Evolutionary conservation across 208 protist species (phyloP).

Genomic region (Porcisia hertigi): DNA sequence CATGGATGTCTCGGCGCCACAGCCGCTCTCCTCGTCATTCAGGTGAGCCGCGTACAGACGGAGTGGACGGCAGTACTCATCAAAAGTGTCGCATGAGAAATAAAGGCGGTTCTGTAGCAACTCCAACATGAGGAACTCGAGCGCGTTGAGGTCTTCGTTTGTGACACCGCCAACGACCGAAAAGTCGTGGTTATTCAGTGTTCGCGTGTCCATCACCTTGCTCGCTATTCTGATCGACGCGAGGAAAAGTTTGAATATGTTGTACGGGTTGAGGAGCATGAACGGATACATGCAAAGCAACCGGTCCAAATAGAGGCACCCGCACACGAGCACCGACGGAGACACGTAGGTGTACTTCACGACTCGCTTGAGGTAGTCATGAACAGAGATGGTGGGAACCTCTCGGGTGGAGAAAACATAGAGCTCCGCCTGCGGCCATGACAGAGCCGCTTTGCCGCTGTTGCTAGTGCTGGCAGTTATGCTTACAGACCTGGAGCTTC

Average conservation of each 20-base stretch:
- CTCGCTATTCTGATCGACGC: conserved; percentile 53
- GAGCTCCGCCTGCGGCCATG: conserved; percentile 20
- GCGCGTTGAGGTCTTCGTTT: conserved; percentile 62
- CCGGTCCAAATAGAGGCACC: conserved; percentile 73
- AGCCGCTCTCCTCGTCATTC: conserved; percentile 10
- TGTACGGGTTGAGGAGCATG: conserved; percentile 50
- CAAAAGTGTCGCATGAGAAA: conserved; percentile 58
- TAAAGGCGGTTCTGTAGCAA: conserved; percentile 63
- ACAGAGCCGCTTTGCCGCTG: conserved; percentile 1
- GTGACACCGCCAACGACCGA: conserved; percentile 59
- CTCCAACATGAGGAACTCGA: conserved; percentile 63
- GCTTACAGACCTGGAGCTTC: not conserved
- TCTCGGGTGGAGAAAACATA: conserved; percentile 43
- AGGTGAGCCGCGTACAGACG: conserved; percentile 33
- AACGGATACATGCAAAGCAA: conserved; percentile 34
- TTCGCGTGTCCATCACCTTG: conserved; percentile 80
- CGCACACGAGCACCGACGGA: conserved; percentile 59
- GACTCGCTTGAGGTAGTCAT: conserved; percentile 67
- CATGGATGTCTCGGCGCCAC: conserved; percentile 2
- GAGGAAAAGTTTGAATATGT: conserved; percentile 70
- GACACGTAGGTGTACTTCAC: conserved; percentile 75
- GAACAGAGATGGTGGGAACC: conserved; percentile 40
- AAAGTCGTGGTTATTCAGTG: conserved; percentile 80
- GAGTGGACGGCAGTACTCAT: conserved; percentile 44
- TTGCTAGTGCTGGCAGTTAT: not conserved